These are phyloP conservation scores for Trichosporon sp. DNA, from an alignment of 1,284 basidiomycete species.

Conservation along the genomic window DNA sequence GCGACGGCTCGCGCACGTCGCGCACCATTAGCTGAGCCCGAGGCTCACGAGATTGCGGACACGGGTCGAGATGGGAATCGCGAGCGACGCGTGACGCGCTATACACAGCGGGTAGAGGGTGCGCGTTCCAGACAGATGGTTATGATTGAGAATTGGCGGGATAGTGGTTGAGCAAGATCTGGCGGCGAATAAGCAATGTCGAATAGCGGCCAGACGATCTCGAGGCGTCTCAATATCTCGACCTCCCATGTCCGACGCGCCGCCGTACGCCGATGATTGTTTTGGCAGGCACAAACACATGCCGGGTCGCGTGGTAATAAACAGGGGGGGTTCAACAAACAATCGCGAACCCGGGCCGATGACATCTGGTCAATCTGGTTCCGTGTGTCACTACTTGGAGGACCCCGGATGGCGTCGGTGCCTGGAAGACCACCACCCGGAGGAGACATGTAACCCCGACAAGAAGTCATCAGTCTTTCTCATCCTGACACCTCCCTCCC, in stretches of 20 bases:
- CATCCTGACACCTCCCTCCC: background rate
- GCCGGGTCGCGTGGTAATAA: background rate
- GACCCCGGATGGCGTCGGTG: slow-evolving; percentile 2
- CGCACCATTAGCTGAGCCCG: slow-evolving; percentile 13
- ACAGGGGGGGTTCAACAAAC: background rate
- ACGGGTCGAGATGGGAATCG: background rate
- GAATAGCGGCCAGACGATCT: background rate
- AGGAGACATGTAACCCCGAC: slow-evolving; percentile 4
- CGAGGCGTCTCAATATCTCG: background rate
- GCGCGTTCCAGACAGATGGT: background rate
- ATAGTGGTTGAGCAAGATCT: background rate
- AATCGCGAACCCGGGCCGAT: background rate
- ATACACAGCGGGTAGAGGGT: background rate
- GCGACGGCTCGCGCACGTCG: slow-evolving; percentile 12
- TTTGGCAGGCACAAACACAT: slow-evolving; percentile 3
- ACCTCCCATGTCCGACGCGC: background rate
- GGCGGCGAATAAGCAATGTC: background rate
- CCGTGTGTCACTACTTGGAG: background rate
- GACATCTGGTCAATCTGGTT: background rate
- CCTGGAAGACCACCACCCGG: background rate
- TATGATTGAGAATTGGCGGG: background rate
- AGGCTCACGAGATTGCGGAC: background rate
- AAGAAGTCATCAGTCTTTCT: slow-evolving; percentile 1
- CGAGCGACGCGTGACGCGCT: background rate
- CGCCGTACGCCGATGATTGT: background rate